A percentile compares a stretch with the other conserved stretches of the same genome.
Conservation (phyloP, 305 asterid genomes). For the Fraxinus velutina region DNA sequence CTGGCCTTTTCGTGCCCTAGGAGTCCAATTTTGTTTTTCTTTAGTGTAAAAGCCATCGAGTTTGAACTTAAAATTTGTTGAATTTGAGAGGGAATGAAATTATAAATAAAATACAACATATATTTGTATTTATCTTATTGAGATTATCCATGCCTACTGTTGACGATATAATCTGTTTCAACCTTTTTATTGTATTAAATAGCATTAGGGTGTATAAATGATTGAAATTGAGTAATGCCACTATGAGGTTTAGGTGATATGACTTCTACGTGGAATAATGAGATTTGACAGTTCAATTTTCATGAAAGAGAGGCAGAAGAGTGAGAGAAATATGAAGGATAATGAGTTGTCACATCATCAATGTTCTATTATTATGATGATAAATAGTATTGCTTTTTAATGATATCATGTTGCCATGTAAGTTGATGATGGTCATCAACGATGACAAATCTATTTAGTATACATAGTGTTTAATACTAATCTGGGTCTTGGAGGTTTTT, state of each 20-base stretch:
- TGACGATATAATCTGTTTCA: neutral
- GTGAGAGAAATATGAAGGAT: no score
- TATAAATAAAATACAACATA: conserved; percentile 9
- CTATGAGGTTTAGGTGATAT: neutral
- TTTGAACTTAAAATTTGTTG: conserved; percentile 31
- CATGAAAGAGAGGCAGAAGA: no score
- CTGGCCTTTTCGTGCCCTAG: conserved; percentile 22
- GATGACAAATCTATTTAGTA: no score
- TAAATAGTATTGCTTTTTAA: no score
- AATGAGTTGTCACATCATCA: no score
- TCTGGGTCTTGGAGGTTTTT: no score
- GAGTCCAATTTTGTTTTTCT: conserved; percentile 30
- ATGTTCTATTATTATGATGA: no score
- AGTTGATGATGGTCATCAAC: no score
- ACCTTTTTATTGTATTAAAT: neutral
- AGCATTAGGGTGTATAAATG: neutral
- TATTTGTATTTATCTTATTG: neutral
- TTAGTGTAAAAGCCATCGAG: neutral
- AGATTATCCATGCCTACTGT: neutral
- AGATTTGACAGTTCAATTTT: no score
- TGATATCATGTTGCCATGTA: no score
- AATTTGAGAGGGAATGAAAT: conserved; percentile 20
- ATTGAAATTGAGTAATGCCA: neutral
- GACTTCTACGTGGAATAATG: no score
- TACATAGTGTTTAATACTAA: no score